Base-by-base conservation (phyloP, 2,329 filamentous ascomycete genomes). In the Cladosporium phlei region DNA sequence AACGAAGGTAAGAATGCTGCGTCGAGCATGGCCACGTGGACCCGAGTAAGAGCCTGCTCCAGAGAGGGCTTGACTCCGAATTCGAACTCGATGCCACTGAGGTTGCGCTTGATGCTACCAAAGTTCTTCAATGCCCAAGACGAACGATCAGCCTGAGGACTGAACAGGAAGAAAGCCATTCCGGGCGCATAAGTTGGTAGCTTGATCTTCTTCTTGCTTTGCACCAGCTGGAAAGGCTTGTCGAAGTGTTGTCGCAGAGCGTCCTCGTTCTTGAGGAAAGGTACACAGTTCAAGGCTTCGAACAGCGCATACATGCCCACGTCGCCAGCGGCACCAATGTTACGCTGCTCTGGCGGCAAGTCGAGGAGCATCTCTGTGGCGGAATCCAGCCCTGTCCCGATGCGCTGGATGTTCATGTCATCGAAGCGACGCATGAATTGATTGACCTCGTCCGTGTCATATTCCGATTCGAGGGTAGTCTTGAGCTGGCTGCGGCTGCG, bases 121-220 rank as follows among this genome's bases (percentile, higher is more conserved):
- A 86, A 90, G 5, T 82, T 80, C 39, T 76, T 71, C 27, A 75
- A 69, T 1, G 87, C 88, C 76, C 89, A 95, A 32, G 73, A 69
- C 29, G 74, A 75, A 40, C 86, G 79, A 38, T 71, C 69, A 19
- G 73, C 68, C 52, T 91, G 81, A 22, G 79, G 71, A 54, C 86
- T 83, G 60, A 95, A 96, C 2, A 96, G 74, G 57, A 96, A 96
- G 16, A 78, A 80, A 2, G 85, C 86, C 74, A 93, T 88, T 10
- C 88, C 87, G 2, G 91, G 90, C 2, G 94, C 76, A 47, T 77
- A 88, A 20, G 82, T 79, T 1, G 81, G 79, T 20, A 95, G 75
- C 60, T 85, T 88, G 14, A 96, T 73, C n/a, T 81, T 80, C 57
- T 80, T 88, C 59, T 84, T 90, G 11, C 80, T 80, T 65, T 91